A percentile compares a stretch with the other conserved stretches of the same genome.
Conservation (phyloP, 164 flowering plant species). For the Vitis rupestris region DNA sequence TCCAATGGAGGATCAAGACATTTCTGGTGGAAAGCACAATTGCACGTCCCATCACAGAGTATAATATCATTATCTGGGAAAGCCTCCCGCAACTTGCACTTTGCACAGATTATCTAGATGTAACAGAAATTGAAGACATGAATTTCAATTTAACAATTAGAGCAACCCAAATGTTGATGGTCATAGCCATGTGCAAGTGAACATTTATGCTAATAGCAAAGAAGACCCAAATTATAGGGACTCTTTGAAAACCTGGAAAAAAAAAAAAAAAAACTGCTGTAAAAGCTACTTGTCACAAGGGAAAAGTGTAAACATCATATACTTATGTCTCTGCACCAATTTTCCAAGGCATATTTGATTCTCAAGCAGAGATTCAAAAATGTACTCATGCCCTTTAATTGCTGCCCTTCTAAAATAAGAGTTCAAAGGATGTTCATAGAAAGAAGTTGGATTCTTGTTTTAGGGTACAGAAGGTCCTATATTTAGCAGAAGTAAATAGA, state of each 20-base stretch:
- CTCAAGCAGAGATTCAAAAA: background rate
- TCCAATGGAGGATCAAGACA: slow-evolving; percentile 95
- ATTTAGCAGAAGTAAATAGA: background rate
- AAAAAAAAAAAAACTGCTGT: too few relatives aligned
- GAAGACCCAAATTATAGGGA: too few relatives aligned
- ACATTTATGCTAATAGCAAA: too few relatives aligned
- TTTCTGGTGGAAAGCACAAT: slow-evolving; percentile 92
- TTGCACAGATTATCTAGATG: slow-evolving; percentile 85
- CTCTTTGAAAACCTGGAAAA: too few relatives aligned
- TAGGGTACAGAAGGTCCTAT: background rate
- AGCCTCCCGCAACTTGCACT: slow-evolving; percentile 79
- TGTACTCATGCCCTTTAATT: background rate
- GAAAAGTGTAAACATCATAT: too few relatives aligned
- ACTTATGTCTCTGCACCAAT: too few relatives aligned
- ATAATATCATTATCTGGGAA: slow-evolving; percentile 92
- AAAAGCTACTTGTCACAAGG: too few relatives aligned
- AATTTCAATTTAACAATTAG: background rate
- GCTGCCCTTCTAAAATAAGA: background rate
- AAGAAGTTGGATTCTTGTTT: background rate
- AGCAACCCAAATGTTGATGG: too few relatives aligned
- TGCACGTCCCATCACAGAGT: slow-evolving; percentile 94
- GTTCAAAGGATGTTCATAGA: too few relatives aligned
- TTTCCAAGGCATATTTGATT: background rate
- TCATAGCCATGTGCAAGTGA: too few relatives aligned
- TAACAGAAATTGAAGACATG: slow-evolving; percentile 6